These are phyloP conservation scores for Lactarius deliciosus DNA, from an alignment of 768 basidiomycete species.

Conservation along the genomic window DNA sequence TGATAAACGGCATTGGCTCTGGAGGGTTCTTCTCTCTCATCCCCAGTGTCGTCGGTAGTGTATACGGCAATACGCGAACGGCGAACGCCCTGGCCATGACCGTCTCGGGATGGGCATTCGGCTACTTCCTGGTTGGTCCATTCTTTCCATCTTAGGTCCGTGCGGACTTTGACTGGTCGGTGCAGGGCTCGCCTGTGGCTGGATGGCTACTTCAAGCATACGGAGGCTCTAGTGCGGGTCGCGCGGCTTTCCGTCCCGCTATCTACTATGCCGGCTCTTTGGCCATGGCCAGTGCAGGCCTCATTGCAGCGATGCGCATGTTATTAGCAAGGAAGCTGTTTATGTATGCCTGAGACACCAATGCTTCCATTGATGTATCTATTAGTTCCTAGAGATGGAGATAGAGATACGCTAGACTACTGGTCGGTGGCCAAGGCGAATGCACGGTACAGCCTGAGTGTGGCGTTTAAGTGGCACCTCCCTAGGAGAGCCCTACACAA, in stretches of 20 bases:
- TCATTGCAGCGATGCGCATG: constrained; percentile 28
- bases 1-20: constrained; percentile 36
- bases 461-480: no score
- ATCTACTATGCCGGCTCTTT: constrained; percentile 36
- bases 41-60: constrained; percentile 36
- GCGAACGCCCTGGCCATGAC: constrained; percentile 39
- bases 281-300: constrained; percentile 32
- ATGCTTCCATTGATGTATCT: background rate
- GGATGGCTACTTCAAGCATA: constrained; percentile 35
- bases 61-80: constrained; percentile 36
- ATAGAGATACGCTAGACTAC: background rate
- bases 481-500: no score
- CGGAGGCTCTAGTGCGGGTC: constrained; percentile 31
- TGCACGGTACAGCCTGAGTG: no score
- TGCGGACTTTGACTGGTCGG: background rate
- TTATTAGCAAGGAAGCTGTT: constrained; percentile 3
- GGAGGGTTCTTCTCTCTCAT: constrained; percentile 39
- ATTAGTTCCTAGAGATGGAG: background rate
- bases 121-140: constrained; percentile 35
- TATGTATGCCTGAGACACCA: background rate
- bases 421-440: background rate
- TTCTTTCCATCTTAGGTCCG: background rate
- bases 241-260: constrained; percentile 34
- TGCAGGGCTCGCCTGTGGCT: constrained; percentile 36
- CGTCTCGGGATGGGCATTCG: constrained; percentile 36